A percentile compares a stretch with the other conserved stretches of the same genome.
Conservation (phyloP, 2,329 filamentous ascomycete genomes). For the Fusarium piperis region DNA sequence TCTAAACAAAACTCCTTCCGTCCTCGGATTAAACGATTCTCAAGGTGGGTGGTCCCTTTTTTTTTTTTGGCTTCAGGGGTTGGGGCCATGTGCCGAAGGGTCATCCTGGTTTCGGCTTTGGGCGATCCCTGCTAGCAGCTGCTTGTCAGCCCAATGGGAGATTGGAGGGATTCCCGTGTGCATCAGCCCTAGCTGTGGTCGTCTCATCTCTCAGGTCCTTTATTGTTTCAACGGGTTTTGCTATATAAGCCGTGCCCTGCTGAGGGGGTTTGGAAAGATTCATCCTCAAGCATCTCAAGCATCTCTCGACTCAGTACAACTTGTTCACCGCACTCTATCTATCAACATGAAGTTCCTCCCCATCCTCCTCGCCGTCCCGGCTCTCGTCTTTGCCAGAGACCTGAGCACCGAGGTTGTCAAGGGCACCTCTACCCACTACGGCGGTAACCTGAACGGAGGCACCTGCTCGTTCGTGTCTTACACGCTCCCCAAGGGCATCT, state of each 20-base stretch:
- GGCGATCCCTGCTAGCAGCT: neutral
- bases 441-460: conserved; percentile 66
- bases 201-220: conserved; percentile 1
- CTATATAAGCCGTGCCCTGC: neutral
- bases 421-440: conserved; percentile 58
- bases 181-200: neutral
- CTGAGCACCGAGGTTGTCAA: conserved; percentile 21
- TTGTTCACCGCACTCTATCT: neutral
- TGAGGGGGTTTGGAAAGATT: neutral
- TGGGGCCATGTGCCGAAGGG: neutral
- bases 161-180: neutral
- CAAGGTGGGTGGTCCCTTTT: neutral
- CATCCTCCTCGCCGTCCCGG: conserved; percentile 28
- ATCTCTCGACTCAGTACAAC: conserved; percentile 3
- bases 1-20: neutral
- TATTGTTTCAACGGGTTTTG: neutral
- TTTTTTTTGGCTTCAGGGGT: neutral
- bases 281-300: neutral
- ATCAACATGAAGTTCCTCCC: conserved; percentile 37
- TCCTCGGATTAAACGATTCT: neutral
- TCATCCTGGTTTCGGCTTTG: neutral
- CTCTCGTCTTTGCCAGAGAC: conserved; percentile 29
- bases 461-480: conserved; percentile 71
- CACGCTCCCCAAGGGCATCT: conserved; percentile 66
- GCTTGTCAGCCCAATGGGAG: neutral